Evolutionary conservation across 2,329 filamentous ascomycete genomes (phyloP).

Genomic region (Fusarium torulosum): DNA sequence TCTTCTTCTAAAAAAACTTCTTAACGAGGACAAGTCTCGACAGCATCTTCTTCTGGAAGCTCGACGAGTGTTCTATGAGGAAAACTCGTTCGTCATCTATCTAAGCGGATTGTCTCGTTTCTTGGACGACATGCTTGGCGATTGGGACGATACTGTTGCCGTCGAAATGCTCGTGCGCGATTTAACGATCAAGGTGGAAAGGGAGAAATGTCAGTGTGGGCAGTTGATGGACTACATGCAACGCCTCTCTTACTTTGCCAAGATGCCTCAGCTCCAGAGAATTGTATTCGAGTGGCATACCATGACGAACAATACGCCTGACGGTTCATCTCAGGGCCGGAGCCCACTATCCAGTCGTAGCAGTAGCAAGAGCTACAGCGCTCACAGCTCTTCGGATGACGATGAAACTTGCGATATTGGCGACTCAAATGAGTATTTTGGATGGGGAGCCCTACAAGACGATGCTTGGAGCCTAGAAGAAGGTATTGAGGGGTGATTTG

Average conservation of each 20-base stretch:
- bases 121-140: slow-evolving; percentile 15
- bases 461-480: slow-evolving; percentile 3
- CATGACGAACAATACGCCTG: not conserved
- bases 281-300: slow-evolving; percentile 10
- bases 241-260: not conserved
- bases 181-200: slow-evolving; percentile 10
- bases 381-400: not conserved
- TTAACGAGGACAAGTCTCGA: slow-evolving; percentile 3
- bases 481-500: not conserved
- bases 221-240: slow-evolving; percentile 10
- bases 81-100: slow-evolving; percentile 12
- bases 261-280: slow-evolving; percentile 8
- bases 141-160: slow-evolving; percentile 9
- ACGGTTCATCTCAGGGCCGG: not conserved
- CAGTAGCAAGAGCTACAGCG: not conserved
- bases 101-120: slow-evolving; percentile 6
- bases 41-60: slow-evolving; percentile 15
- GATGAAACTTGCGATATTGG: not conserved
- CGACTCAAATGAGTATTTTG: not conserved
- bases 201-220: slow-evolving; percentile 12
- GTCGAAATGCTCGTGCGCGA: slow-evolving; percentile 5
- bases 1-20: slow-evolving; percentile 4
- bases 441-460: not conserved
- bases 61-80: slow-evolving; percentile 17
- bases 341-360: not conserved